Percentiles rank a stretch among this genome's conserved stretches.
phyloP scores from a whole-genome alignment of 306 rosid genomes.

The Rosa rugosa region DNA sequence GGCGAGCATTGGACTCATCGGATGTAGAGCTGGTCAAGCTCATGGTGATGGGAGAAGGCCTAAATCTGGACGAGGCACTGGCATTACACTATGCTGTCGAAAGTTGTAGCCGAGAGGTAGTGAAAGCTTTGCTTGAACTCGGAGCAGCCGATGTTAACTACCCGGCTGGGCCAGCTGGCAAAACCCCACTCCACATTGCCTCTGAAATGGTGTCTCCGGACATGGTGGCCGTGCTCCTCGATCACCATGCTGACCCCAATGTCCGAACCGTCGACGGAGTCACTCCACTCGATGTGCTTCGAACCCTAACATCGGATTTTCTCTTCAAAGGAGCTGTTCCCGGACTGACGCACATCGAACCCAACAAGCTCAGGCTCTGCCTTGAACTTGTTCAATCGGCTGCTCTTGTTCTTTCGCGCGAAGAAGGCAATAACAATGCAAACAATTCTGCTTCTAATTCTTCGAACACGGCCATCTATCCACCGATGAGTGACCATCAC shows the following conservation, averaged over 20 bases:
- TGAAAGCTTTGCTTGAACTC: conserved; percentile 80
- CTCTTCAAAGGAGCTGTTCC: conserved; percentile 99
- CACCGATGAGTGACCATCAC: conserved; percentile 43
- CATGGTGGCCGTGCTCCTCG: conserved; percentile 95
- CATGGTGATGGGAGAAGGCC: conserved; percentile 99
- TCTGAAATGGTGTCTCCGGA: conserved; percentile 95
- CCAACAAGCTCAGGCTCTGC: conserved; percentile 87
- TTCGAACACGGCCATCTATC: conserved; percentile 55
- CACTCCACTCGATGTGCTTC: conserved; percentile 74
- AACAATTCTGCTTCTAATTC: conserved; percentile 37
- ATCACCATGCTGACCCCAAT: conserved; percentile 98
- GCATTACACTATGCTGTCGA: conserved; percentile 90
- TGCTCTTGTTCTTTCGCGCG: conserved; percentile 86
- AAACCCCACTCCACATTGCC: conserved; percentile 81
- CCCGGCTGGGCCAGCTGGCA: conserved; percentile 74
- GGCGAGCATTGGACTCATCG: conserved; percentile 85
- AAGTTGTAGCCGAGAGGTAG: conserved; percentile 92
- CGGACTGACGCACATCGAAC: conserved; percentile 86
- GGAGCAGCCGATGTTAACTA: conserved; percentile 95
- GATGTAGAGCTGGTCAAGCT: conserved; percentile 93
- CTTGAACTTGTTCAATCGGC: conserved; percentile 96
- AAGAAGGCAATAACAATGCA: conserved; percentile 56
- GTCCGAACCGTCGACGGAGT: conserved; percentile 77
- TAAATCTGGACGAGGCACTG: conserved; percentile 85
- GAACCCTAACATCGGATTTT: conserved; percentile 99